Evolutionary conservation across 202 grass and related monocot species (phyloP).

Genomic region (Musa balbisiana): DNA sequence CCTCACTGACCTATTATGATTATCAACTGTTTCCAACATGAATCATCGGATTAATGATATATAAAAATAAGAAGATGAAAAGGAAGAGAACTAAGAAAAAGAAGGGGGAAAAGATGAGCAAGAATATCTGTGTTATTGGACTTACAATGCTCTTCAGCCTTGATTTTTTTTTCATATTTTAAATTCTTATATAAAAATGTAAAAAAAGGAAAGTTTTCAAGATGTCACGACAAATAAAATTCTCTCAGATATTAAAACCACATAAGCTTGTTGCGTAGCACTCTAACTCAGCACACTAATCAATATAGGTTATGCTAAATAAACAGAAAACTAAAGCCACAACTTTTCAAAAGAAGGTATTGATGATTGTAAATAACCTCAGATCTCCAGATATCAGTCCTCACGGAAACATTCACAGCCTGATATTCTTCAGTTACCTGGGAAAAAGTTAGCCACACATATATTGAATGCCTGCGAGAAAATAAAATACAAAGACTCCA

Average conservation of each 20-base stretch:
- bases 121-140: not conserved
- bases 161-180: not conserved
- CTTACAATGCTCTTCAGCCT: not conserved
- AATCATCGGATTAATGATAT: not conserved
- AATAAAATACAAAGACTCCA: slow-evolving; percentile 24
- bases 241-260: not conserved
- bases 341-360: not conserved
- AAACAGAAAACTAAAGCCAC: not conserved
- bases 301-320: not conserved
- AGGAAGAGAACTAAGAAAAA: not conserved
- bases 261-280: not conserved
- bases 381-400: slow-evolving; percentile 37
- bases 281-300: not conserved
- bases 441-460: slow-evolving; percentile 4
- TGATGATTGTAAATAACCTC: slow-evolving; percentile 38
- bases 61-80: not conserved
- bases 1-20: not conserved
- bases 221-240: no score
- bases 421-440: slow-evolving; percentile 71
- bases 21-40: not conserved
- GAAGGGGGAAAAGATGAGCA: not conserved
- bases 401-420: slow-evolving; percentile 58
- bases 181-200: no score
- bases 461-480: slow-evolving; percentile 18
- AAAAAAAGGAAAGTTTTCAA: not conserved